Evolutionary conservation across 2,329 filamentous ascomycete genomes (phyloP), one percentile per base, ranked within the genome.

Genomic region (Cercospora brassicicola): DNA sequence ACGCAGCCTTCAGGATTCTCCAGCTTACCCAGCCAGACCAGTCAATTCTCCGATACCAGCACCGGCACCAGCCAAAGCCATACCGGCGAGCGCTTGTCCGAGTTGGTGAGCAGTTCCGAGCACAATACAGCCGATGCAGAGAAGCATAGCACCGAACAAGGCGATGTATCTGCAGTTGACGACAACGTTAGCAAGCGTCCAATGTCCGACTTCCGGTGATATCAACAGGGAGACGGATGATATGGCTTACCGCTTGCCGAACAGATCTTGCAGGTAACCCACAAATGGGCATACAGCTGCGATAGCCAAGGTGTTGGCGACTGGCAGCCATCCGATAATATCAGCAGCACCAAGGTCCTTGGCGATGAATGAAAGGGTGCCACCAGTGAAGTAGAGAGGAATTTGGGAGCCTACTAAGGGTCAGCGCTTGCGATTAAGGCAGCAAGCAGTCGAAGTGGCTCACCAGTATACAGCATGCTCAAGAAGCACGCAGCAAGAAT

Each of bases 1-100:
- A 59, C 10, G 18, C 20, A n/a, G 63, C 63, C 13, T 2, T 31
- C 15, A 7, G 23, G 4, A 36, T 18, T 3, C 23, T 59, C 2
- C 61, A 23, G 51, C 61, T 26, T 33, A 63, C 61, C 85, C 89
- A 56, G 89, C 88, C 11, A 91, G 81, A 4, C 89, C 88, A 6
- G 88, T 91, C 33, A 91, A 80, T 76, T 91, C 89, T 71, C 88
- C 88, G 69, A 91, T 84, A 15, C 89, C 89, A 13, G 89, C 88
- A 33, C 89, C 89, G 5, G 86, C 81, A 2, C 89, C 89, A 7
- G 88, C 84, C 68, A 91, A 81, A 5, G 84, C 82, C 83, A 85
- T 85, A 33, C 84, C 84, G 85, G 86, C 84, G 13, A 81, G 69
- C 11, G 77, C 74, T 64, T 78, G 76, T 23, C 72, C 78, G 60